These are phyloP conservation scores for Musa schizocarpa DNA, from an alignment of 176 grass and related monocot species.

Conservation along the genomic window DNA sequence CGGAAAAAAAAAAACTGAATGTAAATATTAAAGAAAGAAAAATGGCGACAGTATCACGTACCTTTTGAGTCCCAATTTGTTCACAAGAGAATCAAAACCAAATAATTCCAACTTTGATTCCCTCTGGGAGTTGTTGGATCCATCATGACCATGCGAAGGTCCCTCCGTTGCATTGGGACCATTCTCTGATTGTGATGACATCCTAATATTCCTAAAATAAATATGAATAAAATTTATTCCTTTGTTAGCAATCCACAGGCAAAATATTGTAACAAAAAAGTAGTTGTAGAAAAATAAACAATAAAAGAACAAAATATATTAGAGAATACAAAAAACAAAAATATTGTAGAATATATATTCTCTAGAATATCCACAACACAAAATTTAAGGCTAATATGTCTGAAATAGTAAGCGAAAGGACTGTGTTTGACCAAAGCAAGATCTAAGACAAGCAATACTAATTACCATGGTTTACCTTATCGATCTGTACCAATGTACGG, in stretches of 20 bases:
- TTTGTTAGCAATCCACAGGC: neutral
- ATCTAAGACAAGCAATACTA: neutral
- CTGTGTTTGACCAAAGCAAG: neutral
- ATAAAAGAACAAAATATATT: neutral
- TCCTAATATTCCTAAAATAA: constrained; percentile 57
- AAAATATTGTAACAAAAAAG: neutral
- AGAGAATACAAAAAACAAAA: neutral
- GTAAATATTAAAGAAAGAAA: constrained; percentile 2
- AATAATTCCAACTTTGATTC: constrained; percentile 98
- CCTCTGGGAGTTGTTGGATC: constrained; percentile 37
- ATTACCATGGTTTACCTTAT: too few species aligned
- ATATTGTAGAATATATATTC: neutral
- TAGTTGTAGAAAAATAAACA: neutral
- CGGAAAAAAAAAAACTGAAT: constrained; percentile 3
- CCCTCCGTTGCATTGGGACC: constrained; percentile 37
- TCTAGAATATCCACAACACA: neutral
- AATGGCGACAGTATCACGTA: constrained; percentile 21
- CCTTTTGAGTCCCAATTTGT: constrained; percentile 98
- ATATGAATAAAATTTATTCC: neutral
- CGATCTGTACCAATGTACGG: too few species aligned
- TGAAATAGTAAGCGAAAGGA: neutral
- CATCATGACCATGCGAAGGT: constrained; percentile 49
- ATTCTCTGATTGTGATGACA: constrained; percentile 32
- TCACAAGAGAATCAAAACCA: constrained; percentile 99
- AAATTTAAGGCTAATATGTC: neutral